Base-by-base conservation (phyloP, 371 early-diverging fungal genomes). In the Mucor piriformis region DNA sequence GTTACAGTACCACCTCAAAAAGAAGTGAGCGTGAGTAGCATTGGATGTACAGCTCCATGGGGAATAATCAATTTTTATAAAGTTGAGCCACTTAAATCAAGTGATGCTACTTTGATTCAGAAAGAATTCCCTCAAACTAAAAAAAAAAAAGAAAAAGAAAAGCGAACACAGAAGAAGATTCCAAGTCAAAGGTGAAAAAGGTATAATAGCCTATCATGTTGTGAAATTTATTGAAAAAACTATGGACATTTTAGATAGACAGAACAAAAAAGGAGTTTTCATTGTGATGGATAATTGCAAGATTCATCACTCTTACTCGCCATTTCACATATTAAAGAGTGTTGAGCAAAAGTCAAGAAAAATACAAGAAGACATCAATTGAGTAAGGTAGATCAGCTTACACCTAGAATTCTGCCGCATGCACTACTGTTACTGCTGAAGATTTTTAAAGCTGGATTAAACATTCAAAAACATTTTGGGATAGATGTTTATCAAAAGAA, bases 271-370 rank as follows among this genome's bases (percentile, higher is more conserved):
- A 38, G 54, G 60, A 4, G 3, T 60, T 4, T 60, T n/a, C 18
- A 52, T 59, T 46, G 59, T 52, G 33, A 46, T 61, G 61, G 34
- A 55, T 21, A 55, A 55, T 33, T 44, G 46, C 33, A 55, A 46
- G 46, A 46, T 55, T 33, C 55, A 33, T 6, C 46, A 55, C 46
- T 44, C 29, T 29, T 7, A 50, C 29, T 58, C 61, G 18, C 40
- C 50, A 32, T 56, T 54, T 53, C 40, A 55, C 24, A 62, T 32
- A 52, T 62, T 23, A 44, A 62, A 50, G 52, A 56, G 40, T 62
- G 54, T 23, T 62, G 63, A 27, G 40, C 56, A 25, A 29, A 29
- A 29, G 29, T 29, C 4, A 29, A 29, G 50, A 57, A 57, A 57
- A 57, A 57, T 20, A 49, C 40, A 43, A 59, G 11, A 50, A 52